Evolutionary conservation across 306 rosid genomes (phyloP).

Genomic region (Ormosia emarginata): DNA sequence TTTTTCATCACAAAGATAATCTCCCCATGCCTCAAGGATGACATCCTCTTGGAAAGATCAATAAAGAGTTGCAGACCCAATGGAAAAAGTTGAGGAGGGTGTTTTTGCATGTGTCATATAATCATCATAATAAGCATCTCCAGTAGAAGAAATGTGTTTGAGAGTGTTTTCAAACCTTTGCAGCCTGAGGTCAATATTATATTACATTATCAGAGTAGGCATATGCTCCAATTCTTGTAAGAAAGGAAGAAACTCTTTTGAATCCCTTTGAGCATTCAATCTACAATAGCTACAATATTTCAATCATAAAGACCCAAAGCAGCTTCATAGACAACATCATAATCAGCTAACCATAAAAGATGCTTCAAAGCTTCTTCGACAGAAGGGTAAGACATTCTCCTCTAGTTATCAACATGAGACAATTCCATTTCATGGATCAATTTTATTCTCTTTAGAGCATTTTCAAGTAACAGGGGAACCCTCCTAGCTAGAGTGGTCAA

Average conservation of each 20-base stretch:
- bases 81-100: slow-evolving; percentile 68
- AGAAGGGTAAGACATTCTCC: slow-evolving; percentile 60
- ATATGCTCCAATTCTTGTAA: slow-evolving; percentile 76
- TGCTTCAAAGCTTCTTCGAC: slow-evolving; percentile 95
- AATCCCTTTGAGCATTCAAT: slow-evolving; percentile 92
- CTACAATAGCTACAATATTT: slow-evolving; percentile 91
- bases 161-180: slow-evolving; percentile 85
- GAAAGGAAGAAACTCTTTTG: slow-evolving; percentile 92
- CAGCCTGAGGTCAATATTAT: slow-evolving; percentile 84
- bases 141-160: slow-evolving; percentile 82
- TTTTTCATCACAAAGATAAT: slow-evolving; percentile 71
- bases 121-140: slow-evolving; percentile 75
- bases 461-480: slow-evolving; percentile 91
- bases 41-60: slow-evolving; percentile 60
- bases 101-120: slow-evolving; percentile 65
- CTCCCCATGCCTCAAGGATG: slow-evolving; percentile 97
- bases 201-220: slow-evolving; percentile 73
- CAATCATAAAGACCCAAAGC: slow-evolving; percentile 97
- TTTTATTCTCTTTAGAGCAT: slow-evolving; percentile 88
- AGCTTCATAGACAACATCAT: slow-evolving; percentile 83
- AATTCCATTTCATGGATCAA: slow-evolving; percentile 77
- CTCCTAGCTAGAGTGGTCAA: slow-evolving; percentile 92
- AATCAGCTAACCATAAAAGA: slow-evolving; percentile 89
- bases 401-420: slow-evolving; percentile 56
- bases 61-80: slow-evolving; percentile 78